Base-by-base conservation (phyloP, 192 early-diverging fungal genomes). In the Entomortierella beljakovae region DNA sequence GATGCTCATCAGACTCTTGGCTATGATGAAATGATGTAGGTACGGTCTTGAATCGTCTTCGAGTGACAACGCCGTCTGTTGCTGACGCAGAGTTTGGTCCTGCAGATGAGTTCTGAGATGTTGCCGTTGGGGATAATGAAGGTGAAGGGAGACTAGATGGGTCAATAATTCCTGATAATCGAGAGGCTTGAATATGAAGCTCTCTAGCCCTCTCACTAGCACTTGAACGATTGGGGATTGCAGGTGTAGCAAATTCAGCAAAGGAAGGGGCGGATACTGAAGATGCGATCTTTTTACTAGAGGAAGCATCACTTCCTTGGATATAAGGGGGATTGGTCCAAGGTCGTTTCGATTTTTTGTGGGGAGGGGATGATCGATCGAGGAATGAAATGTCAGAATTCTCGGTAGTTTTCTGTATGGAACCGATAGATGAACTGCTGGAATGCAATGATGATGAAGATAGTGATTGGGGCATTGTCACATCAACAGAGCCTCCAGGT, bases 71-170 rank as follows among this genome's bases (percentile, higher is more conserved):
- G 4, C 61, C 65, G 58, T 68, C 66, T 13, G 49, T 16, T 16
- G 40, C 35, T 33, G 42, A 53, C 68, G 66, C 52, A 0, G 81
- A 71, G 25, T 48, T 63, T 28, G 79, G 49, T 38, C 25, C 67
- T 13, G 53, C 40, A 32, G 33, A 42, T 25, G 51, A 40, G 40
- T 20, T 28, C 29, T 64, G 59, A 38, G 58, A 57, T 31, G 57
- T 40, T 29, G 72, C 74, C 10, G 65, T 88, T 15, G 64, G 84
- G 1, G 73, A 84, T 28, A 82, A 75, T 46, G 69, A 86, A n/a
- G 87, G 87, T 29, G 87, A 88, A 29, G 87, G 87, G 15, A 88
- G 68, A 31, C 83, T 84, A 20, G 71, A 70, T 7, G 82, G 79
- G 31, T 83, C 76, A 20, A 74, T 62, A 22, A 63, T 46, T 57